Percentiles rank a stretch among this genome's conserved stretches.
These are phyloP conservation scores for Podaxis sp. DNA, from an alignment of 768 basidiomycete genomes.

Conservation along the genomic window DNA sequence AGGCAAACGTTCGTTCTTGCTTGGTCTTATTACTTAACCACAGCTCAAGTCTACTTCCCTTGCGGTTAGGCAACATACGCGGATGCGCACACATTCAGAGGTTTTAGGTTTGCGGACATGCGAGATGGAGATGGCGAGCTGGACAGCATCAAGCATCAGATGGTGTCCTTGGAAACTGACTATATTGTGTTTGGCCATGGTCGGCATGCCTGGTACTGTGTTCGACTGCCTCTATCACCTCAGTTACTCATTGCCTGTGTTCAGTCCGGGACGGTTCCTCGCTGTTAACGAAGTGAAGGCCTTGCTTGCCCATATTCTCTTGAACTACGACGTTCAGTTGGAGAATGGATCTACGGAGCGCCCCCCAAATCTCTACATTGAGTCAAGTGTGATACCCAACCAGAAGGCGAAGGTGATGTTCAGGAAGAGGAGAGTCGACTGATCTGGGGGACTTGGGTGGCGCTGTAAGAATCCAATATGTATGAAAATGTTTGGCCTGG, in stretches of 20 bases:
- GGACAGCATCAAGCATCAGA: constrained; percentile 24
- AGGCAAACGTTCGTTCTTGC: constrained; percentile 5
- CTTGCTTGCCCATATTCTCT: constrained; percentile 32
- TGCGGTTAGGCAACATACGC: constrained; percentile 15
- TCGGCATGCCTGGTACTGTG: constrained; percentile 26
- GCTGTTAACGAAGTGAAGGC: constrained; percentile 37
- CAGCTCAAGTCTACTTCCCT: neutral
- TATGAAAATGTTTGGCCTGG: no score
- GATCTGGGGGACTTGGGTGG: neutral
- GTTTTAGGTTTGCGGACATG: constrained; percentile 34
- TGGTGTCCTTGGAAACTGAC: constrained; percentile 24
- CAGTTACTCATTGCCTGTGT: neutral
- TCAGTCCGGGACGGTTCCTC: constrained; percentile 40
- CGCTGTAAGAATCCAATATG: no score
- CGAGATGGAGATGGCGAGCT: constrained; percentile 19
- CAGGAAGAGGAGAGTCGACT: constrained; percentile 6
- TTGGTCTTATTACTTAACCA: neutral
- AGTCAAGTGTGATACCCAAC: neutral
- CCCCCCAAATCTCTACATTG: neutral
- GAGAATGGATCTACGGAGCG: constrained; percentile 10
- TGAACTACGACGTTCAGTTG: constrained; percentile 36
- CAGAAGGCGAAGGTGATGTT: constrained; percentile 11
- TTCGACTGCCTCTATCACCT: neutral
- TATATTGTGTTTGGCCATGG: constrained; percentile 31
- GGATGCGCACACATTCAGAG: constrained; percentile 33